Base-by-base conservation (phyloP, 1,284 basidiomycete genomes). In the Fomitopsis schrenkii region DNA sequence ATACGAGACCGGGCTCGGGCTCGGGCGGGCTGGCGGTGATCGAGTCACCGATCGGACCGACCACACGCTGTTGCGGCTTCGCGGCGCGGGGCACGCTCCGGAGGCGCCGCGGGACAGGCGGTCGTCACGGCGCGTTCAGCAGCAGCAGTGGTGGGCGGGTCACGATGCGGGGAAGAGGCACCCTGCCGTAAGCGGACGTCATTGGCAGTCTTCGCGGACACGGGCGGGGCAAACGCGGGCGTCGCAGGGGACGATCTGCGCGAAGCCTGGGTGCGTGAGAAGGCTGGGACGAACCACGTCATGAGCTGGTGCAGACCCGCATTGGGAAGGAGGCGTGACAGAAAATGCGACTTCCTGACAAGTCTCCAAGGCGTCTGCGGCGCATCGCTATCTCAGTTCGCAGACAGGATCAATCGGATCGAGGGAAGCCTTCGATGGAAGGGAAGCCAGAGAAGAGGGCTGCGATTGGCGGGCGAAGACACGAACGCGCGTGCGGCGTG, bases 341-440 rank as follows among this genome's bases (percentile, higher is more conserved):
- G 9, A 12, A n/a, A 15, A 22, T 5, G 35, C 17, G 52, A 53
- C 50, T 19, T 19, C 44, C 19, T 46, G 42, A 45, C 42, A 45
- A 14, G 42, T 7, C 42, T 7, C 6, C 10, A 28, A 14, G 15
- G 33, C 33, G 50, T 38, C 35, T 54, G 52, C 52, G 52, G 30
- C 36, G 52, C 52, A 54, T 54, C 52, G 52, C 52, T 54, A 54
- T 54, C 52, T 54, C 35, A 54, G 52, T 36, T 54, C 52, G 52
- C 52, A 54, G 52, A 54, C 52, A 54, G 52, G 52, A 54, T 54
- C 52, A 54, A 54, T 54, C 52, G 52, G 52, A 54, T 54, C 52
- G 52, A 54, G 52, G 52, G 52, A 54, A 54, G 52, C 52, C 15
- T 54, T 54, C 52, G 52, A 54, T 54, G 36, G 52, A 54, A 54